Evolutionary conservation across 768 basidiomycete species (phyloP).

Genomic region (Neoboletus subvelutipes): DNA sequence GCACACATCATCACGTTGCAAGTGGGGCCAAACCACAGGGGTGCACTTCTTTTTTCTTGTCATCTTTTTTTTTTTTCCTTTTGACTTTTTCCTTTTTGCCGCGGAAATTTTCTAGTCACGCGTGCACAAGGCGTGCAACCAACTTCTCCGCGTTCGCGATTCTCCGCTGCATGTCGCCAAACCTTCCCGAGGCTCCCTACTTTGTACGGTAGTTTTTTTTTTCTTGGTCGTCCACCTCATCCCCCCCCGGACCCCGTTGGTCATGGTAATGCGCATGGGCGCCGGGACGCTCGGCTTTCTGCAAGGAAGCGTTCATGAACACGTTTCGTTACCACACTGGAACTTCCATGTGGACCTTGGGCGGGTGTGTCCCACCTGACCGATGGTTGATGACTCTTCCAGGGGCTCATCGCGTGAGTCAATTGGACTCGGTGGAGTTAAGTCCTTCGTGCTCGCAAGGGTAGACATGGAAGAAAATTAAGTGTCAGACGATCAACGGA

Average conservation of each 20-base stretch:
- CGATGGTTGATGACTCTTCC: neutral
- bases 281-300: neutral
- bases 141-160: neutral
- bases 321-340: neutral
- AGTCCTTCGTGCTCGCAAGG: no score
- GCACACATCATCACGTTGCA: neutral
- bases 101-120: neutral
- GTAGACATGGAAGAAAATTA: no score
- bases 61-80: neutral
- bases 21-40: neutral
- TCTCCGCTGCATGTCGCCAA: neutral
- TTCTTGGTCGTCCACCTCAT: neutral
- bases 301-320: neutral
- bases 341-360: slow-evolving; percentile 2
- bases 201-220: neutral
- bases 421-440: neutral
- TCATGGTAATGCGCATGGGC: neutral
- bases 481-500: neutral
- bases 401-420: neutral
- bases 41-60: neutral
- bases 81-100: neutral
- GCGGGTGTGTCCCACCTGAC: neutral
- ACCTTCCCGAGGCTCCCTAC: neutral
- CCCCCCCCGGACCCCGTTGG: neutral
- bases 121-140: neutral